Evolutionary conservation across 2,329 filamentous ascomycete species (phyloP).

Genomic region (Calonectria honghensis): DNA sequence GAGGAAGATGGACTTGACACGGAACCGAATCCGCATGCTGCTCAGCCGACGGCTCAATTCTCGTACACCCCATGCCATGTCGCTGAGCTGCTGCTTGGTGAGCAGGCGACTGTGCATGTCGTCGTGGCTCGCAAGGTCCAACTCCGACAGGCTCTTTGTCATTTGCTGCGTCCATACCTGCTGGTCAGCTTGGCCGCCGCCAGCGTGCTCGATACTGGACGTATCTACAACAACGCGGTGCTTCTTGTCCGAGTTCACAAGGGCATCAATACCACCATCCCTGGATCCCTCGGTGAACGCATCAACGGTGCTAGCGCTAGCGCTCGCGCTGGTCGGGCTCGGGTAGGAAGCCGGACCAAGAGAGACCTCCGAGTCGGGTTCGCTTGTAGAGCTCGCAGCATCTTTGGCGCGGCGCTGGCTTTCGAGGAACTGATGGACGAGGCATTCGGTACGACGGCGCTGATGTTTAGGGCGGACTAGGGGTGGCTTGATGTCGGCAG

Average conservation of each 20-base stretch:
- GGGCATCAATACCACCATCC: constrained; percentile 46
- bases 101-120: constrained; percentile 81
- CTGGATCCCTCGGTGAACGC: constrained; percentile 38
- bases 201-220: constrained; percentile 63
- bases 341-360: constrained; percentile 56
- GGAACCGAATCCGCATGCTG: constrained; percentile 87
- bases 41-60: constrained; percentile 91
- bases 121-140: constrained; percentile 61
- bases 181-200: constrained; percentile 74
- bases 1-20: constrained; percentile 88
- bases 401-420: constrained; percentile 66
- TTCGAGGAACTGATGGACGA: constrained; percentile 80
- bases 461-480: constrained; percentile 46
- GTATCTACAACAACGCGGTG: constrained; percentile 62
- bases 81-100: constrained; percentile 94
- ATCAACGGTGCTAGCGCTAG: constrained; percentile 36
- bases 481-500: constrained; percentile 66
- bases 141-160: constrained; percentile 64
- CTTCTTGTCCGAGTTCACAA: constrained; percentile 44
- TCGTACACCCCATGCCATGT: constrained; percentile 97
- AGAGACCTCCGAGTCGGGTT: constrained; percentile 54
- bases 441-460: constrained; percentile 71
- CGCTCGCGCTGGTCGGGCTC: constrained; percentile 37
- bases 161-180: constrained; percentile 72
- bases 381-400: constrained; percentile 53